Evolutionary conservation across 2,329 filamentous ascomycete species (phyloP).

Genomic region (Whalleya microplaca): DNA sequence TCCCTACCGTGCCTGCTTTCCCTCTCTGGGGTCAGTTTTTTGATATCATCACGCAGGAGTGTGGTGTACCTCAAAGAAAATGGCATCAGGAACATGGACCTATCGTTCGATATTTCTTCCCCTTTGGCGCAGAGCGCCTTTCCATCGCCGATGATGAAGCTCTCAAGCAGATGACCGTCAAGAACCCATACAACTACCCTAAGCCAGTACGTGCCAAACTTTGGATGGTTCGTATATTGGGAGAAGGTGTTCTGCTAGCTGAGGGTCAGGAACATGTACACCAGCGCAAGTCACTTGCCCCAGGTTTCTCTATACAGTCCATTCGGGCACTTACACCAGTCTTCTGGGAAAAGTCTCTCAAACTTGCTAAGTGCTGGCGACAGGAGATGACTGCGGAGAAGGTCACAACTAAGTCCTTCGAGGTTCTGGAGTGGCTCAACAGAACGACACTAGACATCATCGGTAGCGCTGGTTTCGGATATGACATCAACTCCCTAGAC

Average conservation of each 20-base stretch:
- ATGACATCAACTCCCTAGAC: constrained; percentile 44
- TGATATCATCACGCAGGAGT: constrained; percentile 45
- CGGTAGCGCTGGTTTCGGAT: constrained; percentile 45
- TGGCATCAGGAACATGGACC: constrained; percentile 47
- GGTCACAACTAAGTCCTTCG: constrained; percentile 38
- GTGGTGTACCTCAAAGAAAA: constrained; percentile 45
- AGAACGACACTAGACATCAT: constrained; percentile 49
- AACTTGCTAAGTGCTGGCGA: constrained; percentile 48
- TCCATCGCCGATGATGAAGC: constrained; percentile 48
- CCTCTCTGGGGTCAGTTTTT: constrained; percentile 50
- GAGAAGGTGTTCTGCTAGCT: constrained; percentile 47
- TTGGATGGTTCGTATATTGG: constrained; percentile 49
- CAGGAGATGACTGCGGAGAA: constrained; percentile 38
- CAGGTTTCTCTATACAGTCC: constrained; percentile 44
- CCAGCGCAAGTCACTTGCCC: constrained; percentile 45
- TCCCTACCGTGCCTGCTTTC: constrained; percentile 46
- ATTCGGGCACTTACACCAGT: constrained; percentile 43
- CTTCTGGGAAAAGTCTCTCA: constrained; percentile 46
- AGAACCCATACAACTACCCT: constrained; percentile 46
- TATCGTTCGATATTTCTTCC: constrained; percentile 51
- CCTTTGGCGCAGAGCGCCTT: constrained; percentile 48
- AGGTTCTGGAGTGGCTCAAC: constrained; percentile 48
- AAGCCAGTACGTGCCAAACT: constrained; percentile 43
- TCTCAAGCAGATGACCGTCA: constrained; percentile 48
- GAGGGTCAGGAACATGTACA: constrained; percentile 46